Conservation (phyloP, 108 stramenopile species). For the Tribonema minus region DNA sequence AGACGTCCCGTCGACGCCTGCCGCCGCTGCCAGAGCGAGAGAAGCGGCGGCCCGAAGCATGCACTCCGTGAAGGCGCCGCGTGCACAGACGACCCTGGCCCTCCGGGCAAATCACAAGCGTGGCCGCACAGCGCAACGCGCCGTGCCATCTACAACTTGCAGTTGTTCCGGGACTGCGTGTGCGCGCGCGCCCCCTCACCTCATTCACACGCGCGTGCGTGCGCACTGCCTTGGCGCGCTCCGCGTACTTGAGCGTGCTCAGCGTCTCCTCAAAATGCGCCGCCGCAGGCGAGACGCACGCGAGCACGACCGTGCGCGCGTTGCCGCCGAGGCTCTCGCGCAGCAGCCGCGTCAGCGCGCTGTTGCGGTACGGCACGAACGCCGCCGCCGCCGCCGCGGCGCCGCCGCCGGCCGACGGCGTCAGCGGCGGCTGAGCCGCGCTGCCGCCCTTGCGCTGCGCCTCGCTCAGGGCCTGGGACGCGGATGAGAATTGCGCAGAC, state of each 20-base stretch:
- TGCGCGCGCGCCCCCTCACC: not conserved
- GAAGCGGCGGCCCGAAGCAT: not conserved
- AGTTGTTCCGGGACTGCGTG: not conserved
- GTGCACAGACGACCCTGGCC: not conserved
- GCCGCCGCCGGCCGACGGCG: not conserved
- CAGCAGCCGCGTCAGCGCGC: constrained; percentile 87
- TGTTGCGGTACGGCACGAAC: constrained; percentile 77
- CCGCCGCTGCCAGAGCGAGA: not conserved
- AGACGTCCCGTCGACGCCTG: no score
- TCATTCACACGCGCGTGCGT: constrained; percentile 9
- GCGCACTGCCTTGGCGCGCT: constrained; percentile 10
- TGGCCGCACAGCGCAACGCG: not conserved
- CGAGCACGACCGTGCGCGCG: constrained; percentile 71
- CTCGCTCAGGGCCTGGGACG: constrained; percentile 37
- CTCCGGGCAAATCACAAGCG: not conserved
- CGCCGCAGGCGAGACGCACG: constrained; percentile 61
- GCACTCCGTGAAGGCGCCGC: no score
- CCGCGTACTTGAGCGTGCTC: constrained; percentile 53
- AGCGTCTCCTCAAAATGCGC: constrained; percentile 65
- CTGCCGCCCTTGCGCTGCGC: constrained; percentile 8
- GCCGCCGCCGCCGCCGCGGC: not conserved
- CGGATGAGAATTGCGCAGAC: no score
- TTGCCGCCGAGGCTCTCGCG: constrained; percentile 94
- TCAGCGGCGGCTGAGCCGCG: not conserved
- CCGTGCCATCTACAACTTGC: not conserved